Percentiles rank a stretch among this genome's conserved stretches.
Conservation (phyloP, 768 basidiomycete species). For the Collybia sordida region DNA sequence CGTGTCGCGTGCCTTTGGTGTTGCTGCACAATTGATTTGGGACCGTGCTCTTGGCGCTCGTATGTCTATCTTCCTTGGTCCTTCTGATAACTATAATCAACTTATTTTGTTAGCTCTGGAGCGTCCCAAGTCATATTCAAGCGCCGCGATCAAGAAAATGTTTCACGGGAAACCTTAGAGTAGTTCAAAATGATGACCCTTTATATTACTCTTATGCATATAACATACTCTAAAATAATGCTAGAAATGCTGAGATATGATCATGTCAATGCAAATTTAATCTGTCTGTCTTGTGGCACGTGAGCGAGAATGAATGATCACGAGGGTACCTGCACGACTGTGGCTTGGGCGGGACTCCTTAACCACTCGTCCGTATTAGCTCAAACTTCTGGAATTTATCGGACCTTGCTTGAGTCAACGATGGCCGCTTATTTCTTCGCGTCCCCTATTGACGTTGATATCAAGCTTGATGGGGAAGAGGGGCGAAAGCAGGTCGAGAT, state of each 20-base stretch:
- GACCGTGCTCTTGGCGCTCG: constrained; percentile 91
- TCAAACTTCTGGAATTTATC: too few species aligned
- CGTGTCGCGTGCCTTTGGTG: constrained; percentile 93
- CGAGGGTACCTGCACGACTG: too few species aligned
- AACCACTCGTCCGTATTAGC: too few species aligned
- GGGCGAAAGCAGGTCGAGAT: constrained; percentile 85
- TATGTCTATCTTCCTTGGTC: constrained; percentile 36
- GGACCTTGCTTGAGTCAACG: background rate
- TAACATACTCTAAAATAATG: too few species aligned
- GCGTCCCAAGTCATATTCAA: constrained; percentile 91
- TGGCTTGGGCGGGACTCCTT: too few species aligned
- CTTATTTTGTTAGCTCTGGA: constrained; percentile 59
- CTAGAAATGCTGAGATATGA: too few species aligned
- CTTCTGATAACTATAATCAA: background rate
- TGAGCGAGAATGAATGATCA: too few species aligned
- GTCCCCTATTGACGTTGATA: constrained; percentile 87
- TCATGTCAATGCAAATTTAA: too few species aligned
- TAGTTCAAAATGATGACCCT: background rate
- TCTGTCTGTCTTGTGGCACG: too few species aligned
- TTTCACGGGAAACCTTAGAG: constrained; percentile 54
- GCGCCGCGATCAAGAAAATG: constrained; percentile 74
- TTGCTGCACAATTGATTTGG: constrained; percentile 89
- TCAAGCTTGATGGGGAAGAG: constrained; percentile 87
- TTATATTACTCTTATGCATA: constrained; percentile 1
- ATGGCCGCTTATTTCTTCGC: constrained; percentile 94